Base-by-base conservation (phyloP, 768 basidiomycete species). In the Tylopilus intermedius region DNA sequence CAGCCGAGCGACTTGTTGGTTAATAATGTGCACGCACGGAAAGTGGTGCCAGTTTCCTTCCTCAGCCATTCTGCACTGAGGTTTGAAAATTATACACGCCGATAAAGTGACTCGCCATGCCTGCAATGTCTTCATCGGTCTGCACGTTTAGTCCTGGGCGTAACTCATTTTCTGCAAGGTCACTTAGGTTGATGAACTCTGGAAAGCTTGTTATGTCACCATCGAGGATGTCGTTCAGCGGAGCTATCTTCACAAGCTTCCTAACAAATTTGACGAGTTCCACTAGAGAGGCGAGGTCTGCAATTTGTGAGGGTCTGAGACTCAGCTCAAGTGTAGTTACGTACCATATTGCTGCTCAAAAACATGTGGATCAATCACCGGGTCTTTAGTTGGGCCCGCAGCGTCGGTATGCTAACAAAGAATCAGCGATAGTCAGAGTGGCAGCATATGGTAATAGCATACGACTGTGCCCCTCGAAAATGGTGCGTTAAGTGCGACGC, bases 381-480 rank as follows among this genome's bases (percentile, higher is more conserved):
- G 49, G 35, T 50, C 10, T 35, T 41, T 32, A 13, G 49, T 50
- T 13, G 49, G 41, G 18, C 43, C n/a, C n/a, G 41, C 33, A 13
- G 49, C 41, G 30, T 50, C 29, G 18, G 43, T 9, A 35, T 50
- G 49, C 49, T 50, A 24, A 1, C 32, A 13, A 18, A 26, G 11
- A 5, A 10, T 50, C 14, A 50, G 41, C 14, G n/a, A 50, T 0
- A 35, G 10, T 18, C 9, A 5, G 9, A 18, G 8, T 5, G 26
- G 32, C 40, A 24, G 5, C 3, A 10, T 4, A 26, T 13, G 33
- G 10, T 2, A 21, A 43, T 2, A 10, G 7, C 41, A 13, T 50
- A 50, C 41, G 14, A 50, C 26, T 4, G 33, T 35, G 18, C 49
- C 49, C 41, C 49, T 50, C 32, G 49, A 50, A 37, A 50, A 50